These are phyloP conservation scores for Fusarium anthophilum DNA, from an alignment of 2,329 filamentous ascomycete species.

Conservation along the genomic window DNA sequence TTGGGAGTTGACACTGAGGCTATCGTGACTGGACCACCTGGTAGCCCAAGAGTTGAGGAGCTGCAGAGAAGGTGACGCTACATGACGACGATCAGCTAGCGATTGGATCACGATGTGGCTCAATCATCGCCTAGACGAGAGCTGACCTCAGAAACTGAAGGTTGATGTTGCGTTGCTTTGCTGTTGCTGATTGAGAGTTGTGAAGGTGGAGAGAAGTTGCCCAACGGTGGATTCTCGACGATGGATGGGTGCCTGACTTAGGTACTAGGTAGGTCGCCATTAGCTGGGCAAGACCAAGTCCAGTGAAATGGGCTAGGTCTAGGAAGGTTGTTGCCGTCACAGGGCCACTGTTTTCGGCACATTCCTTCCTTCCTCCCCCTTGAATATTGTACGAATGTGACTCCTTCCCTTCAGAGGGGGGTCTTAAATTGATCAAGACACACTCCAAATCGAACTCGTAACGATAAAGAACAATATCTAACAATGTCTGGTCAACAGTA, in stretches of 20 bases:
- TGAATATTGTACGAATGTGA: not conserved
- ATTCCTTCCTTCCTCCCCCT: slow-evolving; percentile 22
- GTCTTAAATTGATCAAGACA: not conserved
- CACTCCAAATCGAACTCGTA: not conserved
- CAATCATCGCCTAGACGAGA: not conserved
- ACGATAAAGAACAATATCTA: not conserved
- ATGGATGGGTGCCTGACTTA: slow-evolving; percentile 20
- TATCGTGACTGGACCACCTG: slow-evolving; percentile 16
- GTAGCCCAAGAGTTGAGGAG: not conserved
- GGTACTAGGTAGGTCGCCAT: not conserved
- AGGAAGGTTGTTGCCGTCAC: slow-evolving; percentile 18
- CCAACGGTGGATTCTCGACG: slow-evolving; percentile 16
- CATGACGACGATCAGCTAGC: not conserved
- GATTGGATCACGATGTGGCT: not conserved
- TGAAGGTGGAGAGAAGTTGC: slow-evolving; percentile 1
- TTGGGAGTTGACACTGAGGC: slow-evolving; percentile 15
- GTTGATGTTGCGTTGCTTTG: not conserved
- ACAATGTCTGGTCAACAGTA: not conserved
- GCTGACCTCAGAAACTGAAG: not conserved
- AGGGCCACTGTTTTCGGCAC: slow-evolving; percentile 15
- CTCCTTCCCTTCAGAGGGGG: not conserved
- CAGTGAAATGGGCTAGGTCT: not conserved
- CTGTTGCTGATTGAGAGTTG: not conserved
- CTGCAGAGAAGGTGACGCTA: not conserved
- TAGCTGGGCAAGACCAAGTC: not conserved